Conservation (phyloP, 108 stramenopile species). For the Craspedostauros australis region DNA sequence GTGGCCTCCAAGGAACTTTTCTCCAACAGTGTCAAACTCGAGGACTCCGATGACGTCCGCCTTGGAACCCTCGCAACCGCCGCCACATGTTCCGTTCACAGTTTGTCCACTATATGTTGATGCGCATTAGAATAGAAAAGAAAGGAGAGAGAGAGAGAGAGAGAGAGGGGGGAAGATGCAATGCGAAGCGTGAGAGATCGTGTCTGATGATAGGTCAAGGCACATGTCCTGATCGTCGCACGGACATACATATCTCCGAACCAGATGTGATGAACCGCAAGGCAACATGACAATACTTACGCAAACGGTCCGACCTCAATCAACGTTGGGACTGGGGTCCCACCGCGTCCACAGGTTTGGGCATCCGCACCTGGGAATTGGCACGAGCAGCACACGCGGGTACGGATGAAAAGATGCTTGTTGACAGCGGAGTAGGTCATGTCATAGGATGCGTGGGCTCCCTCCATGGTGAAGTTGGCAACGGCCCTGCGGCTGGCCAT, state of each 20-base stretch:
- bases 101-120: conserved; percentile 10
- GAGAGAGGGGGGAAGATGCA: no score
- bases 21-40: conserved; percentile 15
- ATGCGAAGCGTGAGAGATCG: no score
- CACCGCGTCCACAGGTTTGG: conserved; percentile 7
- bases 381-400: conserved; percentile 5
- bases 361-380: background rate
- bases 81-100: conserved; percentile 2
- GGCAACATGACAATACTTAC: conserved; percentile 6
- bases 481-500: background rate
- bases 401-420: conserved; percentile 8
- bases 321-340: no score
- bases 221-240: no score
- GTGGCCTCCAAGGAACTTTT: conserved; percentile 13
- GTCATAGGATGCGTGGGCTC: conserved; percentile 6
- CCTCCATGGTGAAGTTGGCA: background rate
- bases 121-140: no score
- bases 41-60: conserved; percentile 12
- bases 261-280: no score
- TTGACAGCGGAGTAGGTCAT: conserved; percentile 7
- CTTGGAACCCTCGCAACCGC: conserved; percentile 4
- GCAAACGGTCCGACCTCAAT: conserved; percentile 7
- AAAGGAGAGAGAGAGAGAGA: no score
- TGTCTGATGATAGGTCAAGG: no score
- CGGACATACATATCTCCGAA: no score